Base-by-base conservation (phyloP, 2,329 filamentous ascomycete species). In the Neurospora crassa region DNA sequence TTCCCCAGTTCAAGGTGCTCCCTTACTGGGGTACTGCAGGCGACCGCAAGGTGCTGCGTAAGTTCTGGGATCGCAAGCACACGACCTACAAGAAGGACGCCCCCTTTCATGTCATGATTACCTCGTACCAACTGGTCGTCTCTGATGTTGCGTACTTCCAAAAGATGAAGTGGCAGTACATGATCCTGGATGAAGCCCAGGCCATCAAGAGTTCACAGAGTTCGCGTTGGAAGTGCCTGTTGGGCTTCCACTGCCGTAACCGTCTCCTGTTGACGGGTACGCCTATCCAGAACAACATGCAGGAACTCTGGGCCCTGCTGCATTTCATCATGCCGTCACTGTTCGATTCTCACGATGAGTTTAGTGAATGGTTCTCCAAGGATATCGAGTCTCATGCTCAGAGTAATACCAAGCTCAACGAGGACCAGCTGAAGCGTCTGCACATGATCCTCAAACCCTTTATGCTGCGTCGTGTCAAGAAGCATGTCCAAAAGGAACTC, bases 311-410 rank as follows among this genome's bases (percentile, higher is more conserved):
- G 96, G 96, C 96, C 40, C 83, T 99, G 75, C 86, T 99, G 24
- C 96, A 99, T 86, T 99, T 99, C 84, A 98, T 98, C 83, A 98
- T 99, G 96, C 96, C 96, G n/a, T 97, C 93, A 63, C 86, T 99
- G 69, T 99, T 99, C 81, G 96, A 96, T 81, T 95, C 92, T 0
- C 93, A 96, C 81, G 93, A 96, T 78, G 93, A 96, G 78, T 96
- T 96, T 79, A 95, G 92, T 82, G 93, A 96, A 77, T 96, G 93
- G 93, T 96, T 96, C 80, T 95, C 92, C 70, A 96, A 96, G 82
- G 93, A 96, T 76, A 99, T 99, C 74, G 96, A 99, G 82, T 98
- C 94, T 47, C 96, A 99, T 79, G 96, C 96, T 0, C 95, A 97
- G 83, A 97, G 94, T 81, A 98, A 99, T 79, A 98, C 95, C n/a